Percentiles rank a stretch among this genome's conserved stretches.
Conservation (phyloP, 129 eudicot species). For the Kitagawia praeruptora region DNA sequence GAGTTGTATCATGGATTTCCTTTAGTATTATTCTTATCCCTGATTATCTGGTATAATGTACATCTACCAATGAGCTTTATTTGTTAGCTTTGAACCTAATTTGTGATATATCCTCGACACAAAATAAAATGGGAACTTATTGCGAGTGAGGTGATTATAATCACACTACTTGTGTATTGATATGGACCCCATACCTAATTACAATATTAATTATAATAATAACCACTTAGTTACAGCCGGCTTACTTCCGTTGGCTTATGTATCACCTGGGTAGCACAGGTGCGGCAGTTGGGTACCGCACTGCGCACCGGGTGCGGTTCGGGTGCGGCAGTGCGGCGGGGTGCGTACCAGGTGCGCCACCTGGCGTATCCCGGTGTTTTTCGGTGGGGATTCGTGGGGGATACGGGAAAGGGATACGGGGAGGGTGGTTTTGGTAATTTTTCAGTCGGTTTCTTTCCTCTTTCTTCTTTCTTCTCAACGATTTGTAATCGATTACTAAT, state of each 20-base stretch:
- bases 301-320: no score
- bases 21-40: background rate
- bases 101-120: background rate
- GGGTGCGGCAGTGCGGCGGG: no score
- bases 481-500: no score
- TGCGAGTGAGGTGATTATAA: background rate
- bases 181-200: background rate
- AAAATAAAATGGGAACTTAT: background rate
- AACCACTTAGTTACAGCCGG: background rate
- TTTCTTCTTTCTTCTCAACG: no score
- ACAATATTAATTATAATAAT: background rate
- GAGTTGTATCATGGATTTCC: background rate
- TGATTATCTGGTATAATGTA: background rate
- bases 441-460: no score
- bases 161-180: background rate
- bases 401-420: no score
- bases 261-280: background rate
- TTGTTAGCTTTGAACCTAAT: background rate
- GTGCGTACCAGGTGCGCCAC: no score
- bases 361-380: no score
- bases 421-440: no score
- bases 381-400: no score
- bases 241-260: background rate
- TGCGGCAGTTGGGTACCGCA: no score
- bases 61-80: background rate